Evolutionary conservation across 805 yeast species (phyloP).

Genomic region (Nakazawaea pomicola): DNA sequence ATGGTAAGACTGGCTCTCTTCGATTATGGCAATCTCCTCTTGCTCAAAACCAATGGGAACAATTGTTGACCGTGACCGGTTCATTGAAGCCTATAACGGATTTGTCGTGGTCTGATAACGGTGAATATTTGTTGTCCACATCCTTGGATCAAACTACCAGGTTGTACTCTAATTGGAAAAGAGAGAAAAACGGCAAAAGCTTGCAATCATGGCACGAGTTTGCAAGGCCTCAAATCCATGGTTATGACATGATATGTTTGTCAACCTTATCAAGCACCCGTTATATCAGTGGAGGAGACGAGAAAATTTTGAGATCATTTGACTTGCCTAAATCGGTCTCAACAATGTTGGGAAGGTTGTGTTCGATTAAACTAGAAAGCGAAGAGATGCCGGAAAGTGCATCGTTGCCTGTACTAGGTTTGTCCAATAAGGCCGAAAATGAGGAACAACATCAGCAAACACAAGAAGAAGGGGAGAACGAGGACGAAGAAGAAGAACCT

Average conservation of each 20-base stretch:
- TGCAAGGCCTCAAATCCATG: slow-evolving; percentile 97
- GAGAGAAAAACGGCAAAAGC: slow-evolving; percentile 13
- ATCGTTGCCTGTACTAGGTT: slow-evolving; percentile 85
- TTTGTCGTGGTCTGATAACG: slow-evolving; percentile 65
- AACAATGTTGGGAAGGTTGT: slow-evolving; percentile 47
- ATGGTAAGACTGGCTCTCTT: slow-evolving; percentile 92
- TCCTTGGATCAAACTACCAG: slow-evolving; percentile 94
- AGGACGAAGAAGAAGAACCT: slow-evolving; percentile 25
- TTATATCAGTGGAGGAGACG: slow-evolving; percentile 95
- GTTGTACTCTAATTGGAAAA: slow-evolving; percentile 61
- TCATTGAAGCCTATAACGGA: slow-evolving; percentile 73
- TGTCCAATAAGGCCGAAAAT: slow-evolving; percentile 82
- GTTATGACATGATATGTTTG: slow-evolving; percentile 89
- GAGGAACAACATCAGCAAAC: slow-evolving; percentile 25
- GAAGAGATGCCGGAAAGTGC: slow-evolving; percentile 73
- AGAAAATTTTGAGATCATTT: slow-evolving; percentile 83
- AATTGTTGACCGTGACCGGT: slow-evolving; percentile 65
- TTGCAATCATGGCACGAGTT: slow-evolving; percentile 76
- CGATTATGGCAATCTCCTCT: slow-evolving; percentile 55
- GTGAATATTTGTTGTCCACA: slow-evolving; percentile 66
- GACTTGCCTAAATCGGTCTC: slow-evolving; percentile 82
- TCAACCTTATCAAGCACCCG: slow-evolving; percentile 52
- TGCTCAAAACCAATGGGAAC: slow-evolving; percentile 35
- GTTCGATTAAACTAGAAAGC: slow-evolving; percentile 33
- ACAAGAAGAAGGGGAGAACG: slow-evolving; percentile 25